These are phyloP conservation scores for Iberis pinnata DNA, from an alignment of 345 rosid species.

Conservation along the genomic window DNA sequence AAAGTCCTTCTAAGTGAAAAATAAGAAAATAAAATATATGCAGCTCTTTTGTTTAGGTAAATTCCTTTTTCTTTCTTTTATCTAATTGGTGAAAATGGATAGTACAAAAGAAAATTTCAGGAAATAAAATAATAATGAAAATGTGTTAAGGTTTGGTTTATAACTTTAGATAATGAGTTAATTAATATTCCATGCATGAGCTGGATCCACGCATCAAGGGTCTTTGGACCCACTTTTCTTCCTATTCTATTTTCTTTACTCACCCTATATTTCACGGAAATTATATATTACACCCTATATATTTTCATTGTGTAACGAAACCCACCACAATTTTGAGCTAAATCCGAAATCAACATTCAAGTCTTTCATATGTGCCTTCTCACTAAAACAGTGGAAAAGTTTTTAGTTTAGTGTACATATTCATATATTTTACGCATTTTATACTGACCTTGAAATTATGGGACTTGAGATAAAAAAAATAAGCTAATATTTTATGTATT, in stretches of 20 bases:
- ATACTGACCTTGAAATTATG: no score
- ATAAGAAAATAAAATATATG: no score
- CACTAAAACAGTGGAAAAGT: no score
- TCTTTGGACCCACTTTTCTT: conserved; percentile 45
- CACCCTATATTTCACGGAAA: background rate
- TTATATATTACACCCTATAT: conserved; percentile 1
- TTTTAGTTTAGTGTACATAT: no score
- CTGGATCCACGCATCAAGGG: conserved; percentile 77
- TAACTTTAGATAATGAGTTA: conserved; percentile 25
- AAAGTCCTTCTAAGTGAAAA: no score
- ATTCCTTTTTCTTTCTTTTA: background rate
- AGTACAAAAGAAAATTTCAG: no score
- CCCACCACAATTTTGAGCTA: conserved; percentile 18
- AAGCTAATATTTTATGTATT: no score
- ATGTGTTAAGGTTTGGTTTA: conserved; percentile 18
- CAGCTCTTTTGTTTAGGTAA: background rate
- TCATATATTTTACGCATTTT: no score
- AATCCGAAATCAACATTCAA: background rate
- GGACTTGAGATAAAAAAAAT: no score
- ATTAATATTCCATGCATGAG: conserved; percentile 52
- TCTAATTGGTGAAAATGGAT: background rate
- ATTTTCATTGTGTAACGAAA: background rate
- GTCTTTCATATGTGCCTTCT: background rate
- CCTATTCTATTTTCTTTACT: background rate
- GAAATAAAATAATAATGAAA: background rate